Conservation (phyloP, 1,284 basidiomycete genomes). For the Boletellus dicymbophilus region DNA sequence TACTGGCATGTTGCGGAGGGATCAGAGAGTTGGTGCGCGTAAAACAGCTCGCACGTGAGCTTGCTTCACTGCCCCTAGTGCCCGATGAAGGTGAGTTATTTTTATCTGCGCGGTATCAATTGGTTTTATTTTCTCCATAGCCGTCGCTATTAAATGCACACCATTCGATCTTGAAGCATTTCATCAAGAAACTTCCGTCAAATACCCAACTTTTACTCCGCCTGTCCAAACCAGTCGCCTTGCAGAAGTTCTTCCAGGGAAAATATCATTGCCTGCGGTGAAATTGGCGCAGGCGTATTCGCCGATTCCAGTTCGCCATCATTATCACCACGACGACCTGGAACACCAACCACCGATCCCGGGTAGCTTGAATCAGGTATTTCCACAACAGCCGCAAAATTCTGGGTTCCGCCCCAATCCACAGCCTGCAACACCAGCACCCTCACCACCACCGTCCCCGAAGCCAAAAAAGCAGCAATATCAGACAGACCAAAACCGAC, state of each 20-base stretch:
- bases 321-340: slow-evolving; percentile 83
- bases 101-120: background rate
- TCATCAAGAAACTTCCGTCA: slow-evolving; percentile 85
- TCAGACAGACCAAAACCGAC: slow-evolving; percentile 94
- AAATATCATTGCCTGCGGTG: slow-evolving; percentile 47
- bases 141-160: slow-evolving; percentile 74
- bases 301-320: slow-evolving; percentile 91
- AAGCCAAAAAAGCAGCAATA: slow-evolving; percentile 99
- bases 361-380: slow-evolving; percentile 43
- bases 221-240: slow-evolving; percentile 37
- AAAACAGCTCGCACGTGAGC: slow-evolving; percentile 85
- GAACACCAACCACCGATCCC: slow-evolving; percentile 48
- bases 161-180: slow-evolving; percentile 89
- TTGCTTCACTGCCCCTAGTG: slow-evolving; percentile 67
- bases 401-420: slow-evolving; percentile 52
- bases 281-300: slow-evolving; percentile 88
- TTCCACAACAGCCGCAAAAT: slow-evolving; percentile 46
- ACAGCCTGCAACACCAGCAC: slow-evolving; percentile 84
- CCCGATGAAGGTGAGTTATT: slow-evolving; percentile 59
- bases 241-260: slow-evolving; percentile 24
- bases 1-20: slow-evolving; percentile 93
- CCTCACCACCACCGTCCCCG: slow-evolving; percentile 84
- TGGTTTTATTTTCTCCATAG: slow-evolving; percentile 25
- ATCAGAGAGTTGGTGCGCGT: slow-evolving; percentile 84
- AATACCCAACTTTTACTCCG: slow-evolving; percentile 89